phyloP scores from a whole-genome alignment of 768 basidiomycete genomes.

The Trametes cinnabarina region DNA sequence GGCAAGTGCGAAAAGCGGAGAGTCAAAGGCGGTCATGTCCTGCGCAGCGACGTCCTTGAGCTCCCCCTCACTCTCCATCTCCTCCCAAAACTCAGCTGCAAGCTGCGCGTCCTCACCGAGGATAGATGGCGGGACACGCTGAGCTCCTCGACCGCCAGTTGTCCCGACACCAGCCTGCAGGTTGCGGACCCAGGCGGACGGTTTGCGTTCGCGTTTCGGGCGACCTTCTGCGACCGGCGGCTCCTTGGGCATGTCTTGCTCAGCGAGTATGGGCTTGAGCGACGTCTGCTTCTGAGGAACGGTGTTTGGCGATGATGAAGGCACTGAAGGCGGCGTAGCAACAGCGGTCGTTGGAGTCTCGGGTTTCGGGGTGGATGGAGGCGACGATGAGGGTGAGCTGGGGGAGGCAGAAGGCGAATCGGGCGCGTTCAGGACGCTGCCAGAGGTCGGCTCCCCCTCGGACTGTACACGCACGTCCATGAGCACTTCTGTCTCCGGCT shows the following conservation, averaged over 20 bases:
- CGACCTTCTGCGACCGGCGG: not conserved
- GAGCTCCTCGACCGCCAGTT: conserved; percentile 2
- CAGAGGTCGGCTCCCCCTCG: conserved; percentile 5
- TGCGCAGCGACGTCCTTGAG: not conserved
- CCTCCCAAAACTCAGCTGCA: not conserved
- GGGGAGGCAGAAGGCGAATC: not conserved
- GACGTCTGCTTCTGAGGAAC: too few species aligned
- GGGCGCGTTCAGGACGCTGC: not conserved
- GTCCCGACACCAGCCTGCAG: not conserved
- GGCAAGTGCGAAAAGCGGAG: not conserved
- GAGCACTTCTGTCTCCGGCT: not conserved
- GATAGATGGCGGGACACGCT: not conserved
- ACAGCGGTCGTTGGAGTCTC: too few species aligned
- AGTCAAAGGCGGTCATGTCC: too few species aligned
- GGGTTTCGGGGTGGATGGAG: too few species aligned
- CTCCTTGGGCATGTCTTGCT: too few species aligned
- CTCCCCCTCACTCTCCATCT: not conserved
- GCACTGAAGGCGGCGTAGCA: too few species aligned
- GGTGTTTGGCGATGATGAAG: too few species aligned
- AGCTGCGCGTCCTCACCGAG: not conserved
- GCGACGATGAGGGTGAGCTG: not conserved
- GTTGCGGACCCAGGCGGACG: not conserved
- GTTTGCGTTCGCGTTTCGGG: not conserved
- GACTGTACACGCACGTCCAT: not conserved
- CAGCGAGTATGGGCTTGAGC: too few species aligned